These are phyloP conservation scores for Lantana camara DNA, from an alignment of 257 asterid species.

Conservation along the genomic window DNA sequence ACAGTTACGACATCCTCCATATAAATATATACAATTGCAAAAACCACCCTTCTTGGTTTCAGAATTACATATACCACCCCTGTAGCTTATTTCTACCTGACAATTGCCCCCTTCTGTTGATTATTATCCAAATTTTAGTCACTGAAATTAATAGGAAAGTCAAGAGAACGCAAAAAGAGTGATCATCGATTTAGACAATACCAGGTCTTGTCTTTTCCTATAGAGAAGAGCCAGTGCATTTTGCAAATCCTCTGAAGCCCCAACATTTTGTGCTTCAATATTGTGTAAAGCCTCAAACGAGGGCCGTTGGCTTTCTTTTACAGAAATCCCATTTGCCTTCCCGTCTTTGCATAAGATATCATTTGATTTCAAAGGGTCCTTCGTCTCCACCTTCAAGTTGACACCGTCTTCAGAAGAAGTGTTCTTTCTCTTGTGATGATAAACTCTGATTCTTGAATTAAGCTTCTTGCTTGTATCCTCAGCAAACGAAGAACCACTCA, in stretches of 20 bases:
- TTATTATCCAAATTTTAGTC: too few relatives aligned
- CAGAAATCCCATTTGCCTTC: conserved; percentile 20
- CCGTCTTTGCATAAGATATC: conserved; percentile 14
- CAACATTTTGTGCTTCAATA: conserved; percentile 19
- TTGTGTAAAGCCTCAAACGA: too few relatives aligned
- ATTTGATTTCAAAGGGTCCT: conserved; percentile 14
- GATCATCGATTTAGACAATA: conserved; percentile 23
- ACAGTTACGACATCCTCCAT: not conserved
- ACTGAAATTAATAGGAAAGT: not conserved
- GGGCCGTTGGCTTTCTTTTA: conserved; percentile 23
- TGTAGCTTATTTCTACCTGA: too few relatives aligned
- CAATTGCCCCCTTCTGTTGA: too few relatives aligned
- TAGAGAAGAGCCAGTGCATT: conserved; percentile 50
- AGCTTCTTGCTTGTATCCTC: conserved; percentile 25
- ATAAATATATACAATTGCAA: too few relatives aligned
- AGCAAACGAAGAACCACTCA: conserved; percentile 12
- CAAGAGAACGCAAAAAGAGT: not conserved
- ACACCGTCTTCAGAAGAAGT: conserved; percentile 5
- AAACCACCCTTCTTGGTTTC: too few relatives aligned
- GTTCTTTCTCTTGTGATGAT: conserved; percentile 37
- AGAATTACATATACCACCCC: too few relatives aligned
- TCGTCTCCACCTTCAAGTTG: conserved; percentile 42
- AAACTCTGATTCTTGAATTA: conserved; percentile 19
- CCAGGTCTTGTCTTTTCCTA: conserved; percentile 49
- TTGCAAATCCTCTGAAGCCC: conserved; percentile 36